Evolutionary conservation across 345 rosid genomes (phyloP).

Genomic region (Rhodamnia rubescens): DNA sequence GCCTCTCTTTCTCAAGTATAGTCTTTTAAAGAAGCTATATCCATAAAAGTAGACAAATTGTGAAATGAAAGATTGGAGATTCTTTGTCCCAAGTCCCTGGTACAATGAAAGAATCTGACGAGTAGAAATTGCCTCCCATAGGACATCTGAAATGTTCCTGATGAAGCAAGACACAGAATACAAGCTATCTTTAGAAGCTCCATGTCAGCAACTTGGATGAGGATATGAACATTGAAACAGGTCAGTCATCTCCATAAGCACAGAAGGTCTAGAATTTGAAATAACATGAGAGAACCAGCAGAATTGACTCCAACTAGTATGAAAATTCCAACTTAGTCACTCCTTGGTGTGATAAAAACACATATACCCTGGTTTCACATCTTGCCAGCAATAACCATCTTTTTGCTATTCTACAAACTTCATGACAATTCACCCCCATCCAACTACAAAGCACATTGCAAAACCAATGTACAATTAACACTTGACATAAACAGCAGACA

Average conservation of each 20-base stretch:
- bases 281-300: background rate
- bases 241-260: background rate
- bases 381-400: background rate
- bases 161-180: background rate
- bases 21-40: slow-evolving; percentile 78
- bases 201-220: background rate
- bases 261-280: background rate
- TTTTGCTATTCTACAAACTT: background rate
- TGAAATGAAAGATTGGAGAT: slow-evolving; percentile 64
- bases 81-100: slow-evolving; percentile 75
- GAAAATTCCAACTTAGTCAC: background rate
- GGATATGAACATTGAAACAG: background rate
- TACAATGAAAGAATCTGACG: slow-evolving; percentile 48
- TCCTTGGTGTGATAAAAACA: background rate
- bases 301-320: background rate
- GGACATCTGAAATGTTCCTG: slow-evolving; percentile 57
- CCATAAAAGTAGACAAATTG: slow-evolving; percentile 74
- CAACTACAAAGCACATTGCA: background rate
- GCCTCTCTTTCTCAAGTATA: slow-evolving; percentile 61
- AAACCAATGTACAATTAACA: background rate
- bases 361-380: background rate
- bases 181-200: background rate
- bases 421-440: background rate
- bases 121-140: slow-evolving; percentile 59
- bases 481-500: background rate